A percentile compares a stretch with the other conserved stretches of the same genome.
Conservation (phyloP, 1,139 yeast species). For the Candida sp. region DNA sequence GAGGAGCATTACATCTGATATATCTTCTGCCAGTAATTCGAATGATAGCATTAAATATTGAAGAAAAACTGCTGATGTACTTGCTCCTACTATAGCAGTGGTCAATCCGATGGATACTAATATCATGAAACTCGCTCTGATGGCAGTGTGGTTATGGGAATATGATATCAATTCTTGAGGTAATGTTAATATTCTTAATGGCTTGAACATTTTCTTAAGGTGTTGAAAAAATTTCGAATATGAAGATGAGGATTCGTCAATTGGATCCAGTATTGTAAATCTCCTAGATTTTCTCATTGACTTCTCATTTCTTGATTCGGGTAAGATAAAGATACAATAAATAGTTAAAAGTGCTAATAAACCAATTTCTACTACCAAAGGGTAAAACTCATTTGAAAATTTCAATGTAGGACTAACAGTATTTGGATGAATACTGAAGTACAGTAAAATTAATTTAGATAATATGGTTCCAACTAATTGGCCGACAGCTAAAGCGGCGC, state of each 20-base stretch:
- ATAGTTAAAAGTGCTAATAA: conserved; percentile 20
- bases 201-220: background rate
- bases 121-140: background rate
- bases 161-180: background rate
- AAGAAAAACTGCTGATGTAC: conserved; percentile 20
- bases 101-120: background rate
- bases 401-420: background rate
- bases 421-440: background rate
- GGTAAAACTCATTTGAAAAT: conserved; percentile 20
- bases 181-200: conserved; percentile 1
- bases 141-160: background rate
- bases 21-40: conserved; percentile 54
- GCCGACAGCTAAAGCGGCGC: conserved; percentile 57
- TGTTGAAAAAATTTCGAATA: background rate
- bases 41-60: conserved; percentile 58
- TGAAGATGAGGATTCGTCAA: background rate
- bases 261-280: background rate
- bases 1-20: conserved; percentile 57
- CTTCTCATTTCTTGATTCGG: conserved; percentile 54
- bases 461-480: conserved; percentile 62
- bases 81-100: background rate
- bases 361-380: conserved; percentile 26
- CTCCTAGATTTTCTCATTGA: conserved; percentile 46
- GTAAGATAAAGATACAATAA: conserved; percentile 36
- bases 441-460: conserved; percentile 36